Conservation (phyloP, 345 rosid genomes). For the Syzygium grande region DNA sequence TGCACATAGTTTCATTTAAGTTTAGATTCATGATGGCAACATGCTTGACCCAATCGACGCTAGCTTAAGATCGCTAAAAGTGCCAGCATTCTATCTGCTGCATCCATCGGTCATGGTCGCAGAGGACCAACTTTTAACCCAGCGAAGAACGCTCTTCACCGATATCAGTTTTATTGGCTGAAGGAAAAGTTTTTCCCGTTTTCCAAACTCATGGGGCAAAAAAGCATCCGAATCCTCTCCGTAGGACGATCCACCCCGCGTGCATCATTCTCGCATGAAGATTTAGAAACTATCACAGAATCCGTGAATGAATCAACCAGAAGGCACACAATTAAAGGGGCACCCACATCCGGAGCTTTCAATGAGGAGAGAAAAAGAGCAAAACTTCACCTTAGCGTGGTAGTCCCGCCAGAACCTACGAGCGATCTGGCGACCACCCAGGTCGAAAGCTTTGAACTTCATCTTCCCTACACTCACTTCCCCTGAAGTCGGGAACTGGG, state of each 20-base stretch:
- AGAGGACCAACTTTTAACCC: background rate
- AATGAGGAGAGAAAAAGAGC: background rate
- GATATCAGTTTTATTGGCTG: accelerated
- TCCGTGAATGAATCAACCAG: background rate
- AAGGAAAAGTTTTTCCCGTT: too few species aligned
- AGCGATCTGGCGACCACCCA: slow-evolving; percentile 42
- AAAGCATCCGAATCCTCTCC: background rate
- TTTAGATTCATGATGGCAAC: background rate
- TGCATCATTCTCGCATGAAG: too few species aligned
- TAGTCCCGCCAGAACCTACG: slow-evolving; percentile 36
- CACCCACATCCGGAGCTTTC: background rate
- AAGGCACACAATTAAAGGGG: background rate
- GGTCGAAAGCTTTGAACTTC: slow-evolving; percentile 40
- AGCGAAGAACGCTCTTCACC: background rate
- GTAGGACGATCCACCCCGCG: background rate
- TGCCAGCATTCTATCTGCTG: slow-evolving; percentile 2
- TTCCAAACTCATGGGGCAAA: background rate
- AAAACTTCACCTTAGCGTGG: slow-evolving; percentile 21
- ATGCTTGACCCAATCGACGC: background rate
- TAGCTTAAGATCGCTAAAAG: too few species aligned
- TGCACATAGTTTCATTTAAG: background rate
- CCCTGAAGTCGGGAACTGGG: slow-evolving; percentile 35
- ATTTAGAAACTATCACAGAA: too few species aligned
- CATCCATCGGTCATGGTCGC: background rate
- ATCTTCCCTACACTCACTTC: slow-evolving; percentile 37